Evolutionary conservation across 352 stramenopile species (phyloP), one percentile per base, ranked within the genome.

Genomic region (Phytopythium helicoides): DNA sequence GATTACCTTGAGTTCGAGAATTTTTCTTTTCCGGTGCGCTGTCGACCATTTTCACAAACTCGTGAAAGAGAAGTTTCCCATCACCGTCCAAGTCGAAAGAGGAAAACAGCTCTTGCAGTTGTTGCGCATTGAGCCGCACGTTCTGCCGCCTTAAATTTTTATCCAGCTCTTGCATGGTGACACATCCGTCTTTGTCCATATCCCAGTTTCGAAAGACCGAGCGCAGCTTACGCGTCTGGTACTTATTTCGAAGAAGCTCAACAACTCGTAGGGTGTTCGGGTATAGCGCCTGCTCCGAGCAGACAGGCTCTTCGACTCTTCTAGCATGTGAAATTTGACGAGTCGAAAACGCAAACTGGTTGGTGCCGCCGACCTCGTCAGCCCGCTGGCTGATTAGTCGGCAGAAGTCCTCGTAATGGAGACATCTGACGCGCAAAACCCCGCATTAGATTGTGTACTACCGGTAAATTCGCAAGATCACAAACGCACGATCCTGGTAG

Each of bases 161-260:
- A 18, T 81, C 64, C 10, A 87, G 60, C 47, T 87, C 76, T 8
- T 52, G 22, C 23, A 77, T 28, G 15, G 62, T 80, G 23, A 87
- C 68, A 19, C 53, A 61, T 21, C 76, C 73, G 54, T 72, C 73
- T 58, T 81, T 82, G 54, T 87, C 67, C 3, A 64, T 57, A 18
- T 87, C 76, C 76, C 76, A 87, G 58, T 81, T 64, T 11, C 73
- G 73, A 52, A 87, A 87, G 3, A 78, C 63, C 23, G 72, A 58
- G n/a, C 70, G 63, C 4, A 81, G 47, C 54, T 56, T 58, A 21
- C 56, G 52, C 6, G 54, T 56, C 37, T 76, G 66, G 49, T 85
- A 87, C 31, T 87, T 87, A 36, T 65, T 62, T 1, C 73, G 63
- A 16, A 87, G 37, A 7, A 87, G 44, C 10, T 68, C 71, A 26